A percentile compares a stretch with the other conserved stretches of the same genome.
phyloP scores from a whole-genome alignment of 73 alveolate genomes.

The Paramecium octaurelia region DNA sequence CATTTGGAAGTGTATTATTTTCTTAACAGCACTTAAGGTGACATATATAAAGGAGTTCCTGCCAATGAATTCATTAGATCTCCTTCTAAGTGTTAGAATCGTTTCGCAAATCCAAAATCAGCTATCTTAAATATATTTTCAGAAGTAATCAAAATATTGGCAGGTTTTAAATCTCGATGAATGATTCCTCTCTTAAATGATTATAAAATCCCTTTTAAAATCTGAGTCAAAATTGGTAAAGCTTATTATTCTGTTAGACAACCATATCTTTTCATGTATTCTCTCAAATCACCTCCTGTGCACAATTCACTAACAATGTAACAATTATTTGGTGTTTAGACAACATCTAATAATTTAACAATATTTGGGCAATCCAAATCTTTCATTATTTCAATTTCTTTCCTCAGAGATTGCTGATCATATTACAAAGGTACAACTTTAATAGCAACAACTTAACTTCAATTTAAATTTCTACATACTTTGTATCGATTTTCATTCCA shows the following conservation, averaged over 20 bases:
- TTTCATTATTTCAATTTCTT: slow-evolving; percentile 63
- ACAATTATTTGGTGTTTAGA: slow-evolving; percentile 52
- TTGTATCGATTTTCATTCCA: slow-evolving; percentile 17
- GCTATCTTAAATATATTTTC: slow-evolving; percentile 59
- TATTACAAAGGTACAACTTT: slow-evolving; percentile 1
- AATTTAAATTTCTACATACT: not conserved
- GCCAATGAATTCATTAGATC: slow-evolving; percentile 59
- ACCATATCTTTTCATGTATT: slow-evolving; percentile 39
- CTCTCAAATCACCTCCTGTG: slow-evolving; percentile 63
- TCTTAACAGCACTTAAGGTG: slow-evolving; percentile 57
- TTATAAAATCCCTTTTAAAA: slow-evolving; percentile 44
- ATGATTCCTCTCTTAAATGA: slow-evolving; percentile 55
- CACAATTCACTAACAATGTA: slow-evolving; percentile 63
- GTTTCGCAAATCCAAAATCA: slow-evolving; percentile 64
- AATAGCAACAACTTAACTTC: slow-evolving; percentile 2
- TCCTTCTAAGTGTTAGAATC: slow-evolving; percentile 45
- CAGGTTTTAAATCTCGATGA: slow-evolving; percentile 72
- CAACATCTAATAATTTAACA: slow-evolving; percentile 57
- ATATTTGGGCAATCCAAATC: slow-evolving; percentile 65
- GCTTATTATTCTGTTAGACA: slow-evolving; percentile 8
- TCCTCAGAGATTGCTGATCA: not conserved
- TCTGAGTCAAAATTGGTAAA: slow-evolving; percentile 35
- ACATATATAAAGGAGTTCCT: slow-evolving; percentile 64
- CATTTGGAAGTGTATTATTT: slow-evolving; percentile 48
- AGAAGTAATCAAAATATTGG: slow-evolving; percentile 59